phyloP scores from a whole-genome alignment of 139 green algal species.

The Asterochloris erici region DNA sequence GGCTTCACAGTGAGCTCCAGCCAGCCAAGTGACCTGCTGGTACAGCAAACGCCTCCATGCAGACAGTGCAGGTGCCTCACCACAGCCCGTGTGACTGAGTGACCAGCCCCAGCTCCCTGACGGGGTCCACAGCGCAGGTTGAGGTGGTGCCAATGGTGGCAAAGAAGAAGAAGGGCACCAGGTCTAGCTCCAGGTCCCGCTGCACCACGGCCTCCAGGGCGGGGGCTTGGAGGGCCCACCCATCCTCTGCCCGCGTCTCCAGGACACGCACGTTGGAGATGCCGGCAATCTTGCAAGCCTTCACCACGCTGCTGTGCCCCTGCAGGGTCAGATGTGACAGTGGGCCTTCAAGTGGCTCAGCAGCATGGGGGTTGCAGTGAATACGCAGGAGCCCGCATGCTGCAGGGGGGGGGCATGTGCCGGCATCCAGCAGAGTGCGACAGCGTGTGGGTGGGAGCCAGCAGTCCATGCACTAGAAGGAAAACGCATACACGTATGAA shows the following conservation, averaged over 20 bases:
- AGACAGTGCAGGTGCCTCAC: constrained; percentile 11
- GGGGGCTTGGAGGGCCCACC: constrained; percentile 52
- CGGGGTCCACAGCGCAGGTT: constrained; percentile 66
- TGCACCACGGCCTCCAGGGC: constrained; percentile 47
- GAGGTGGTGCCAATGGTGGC: constrained; percentile 79
- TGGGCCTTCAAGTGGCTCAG: neutral
- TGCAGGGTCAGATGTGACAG: constrained; percentile 19
- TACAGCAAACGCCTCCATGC: no score
- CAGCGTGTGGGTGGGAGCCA: neutral
- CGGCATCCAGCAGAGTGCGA: neutral
- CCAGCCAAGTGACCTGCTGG: no score
- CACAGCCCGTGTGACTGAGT: constrained; percentile 21
- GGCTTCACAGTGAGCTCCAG: no score
- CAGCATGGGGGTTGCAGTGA: no score
- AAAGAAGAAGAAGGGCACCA: constrained; percentile 69
- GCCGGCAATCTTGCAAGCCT: constrained; percentile 76
- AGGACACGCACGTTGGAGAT: constrained; percentile 60
- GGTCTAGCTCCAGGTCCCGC: constrained; percentile 50
- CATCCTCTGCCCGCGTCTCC: constrained; percentile 20
- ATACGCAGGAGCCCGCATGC: no score
- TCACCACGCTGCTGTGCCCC: constrained; percentile 68
- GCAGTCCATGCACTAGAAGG: neutral
- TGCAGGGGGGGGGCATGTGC: neutral
- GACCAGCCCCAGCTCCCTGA: constrained; percentile 37
- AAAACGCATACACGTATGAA: neutral